phyloP scores from a whole-genome alignment of 1,284 basidiomycete species.

The Sanghuangporus weigelae region DNA sequence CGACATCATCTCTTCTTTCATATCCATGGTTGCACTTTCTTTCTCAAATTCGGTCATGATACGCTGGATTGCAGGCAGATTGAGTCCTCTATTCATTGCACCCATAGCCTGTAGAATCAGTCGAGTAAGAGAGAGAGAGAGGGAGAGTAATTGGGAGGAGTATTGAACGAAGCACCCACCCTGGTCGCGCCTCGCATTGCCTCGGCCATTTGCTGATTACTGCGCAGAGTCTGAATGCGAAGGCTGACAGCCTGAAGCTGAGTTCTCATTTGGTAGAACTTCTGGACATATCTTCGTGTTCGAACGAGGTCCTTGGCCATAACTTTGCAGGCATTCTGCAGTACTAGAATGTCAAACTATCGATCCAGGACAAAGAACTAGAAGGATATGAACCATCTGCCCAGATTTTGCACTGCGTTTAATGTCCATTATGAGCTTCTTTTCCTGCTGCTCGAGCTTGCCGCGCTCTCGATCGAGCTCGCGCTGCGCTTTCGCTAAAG shows the following conservation, averaged over 20 bases:
- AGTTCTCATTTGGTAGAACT: conserved; percentile 98
- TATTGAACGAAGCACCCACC: conserved; percentile 46
- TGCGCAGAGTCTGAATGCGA: conserved; percentile 93
- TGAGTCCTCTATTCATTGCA: conserved; percentile 94
- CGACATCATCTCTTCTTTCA: conserved; percentile 99
- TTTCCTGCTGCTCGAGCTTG: conserved; percentile 94
- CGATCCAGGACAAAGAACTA: neutral
- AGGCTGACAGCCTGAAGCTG: conserved; percentile 96
- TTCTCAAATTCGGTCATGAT: conserved; percentile 99
- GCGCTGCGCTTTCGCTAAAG: conserved; percentile 93
- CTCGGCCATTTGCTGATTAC: conserved; percentile 98
- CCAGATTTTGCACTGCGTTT: conserved; percentile 95
- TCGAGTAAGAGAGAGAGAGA: conserved; percentile 5
- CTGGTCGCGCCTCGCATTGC: conserved; percentile 98
- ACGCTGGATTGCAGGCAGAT: conserved; percentile 89
- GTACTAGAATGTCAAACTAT: neutral
- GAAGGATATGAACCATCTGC: conserved; percentile 66
- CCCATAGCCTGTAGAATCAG: conserved; percentile 81
- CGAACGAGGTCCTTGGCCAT: conserved; percentile 99
- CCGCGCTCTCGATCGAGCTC: conserved; percentile 93
- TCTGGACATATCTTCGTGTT: conserved; percentile 92
- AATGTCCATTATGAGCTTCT: conserved; percentile 91
- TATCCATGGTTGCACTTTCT: conserved; percentile 97
- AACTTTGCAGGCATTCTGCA: conserved; percentile 94
- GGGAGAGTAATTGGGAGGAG: no score